Evolutionary conservation across 371 early-diverging fungal species (phyloP), one percentile per base, ranked within the genome.

Genomic region (Parasitella parasitica): DNA sequence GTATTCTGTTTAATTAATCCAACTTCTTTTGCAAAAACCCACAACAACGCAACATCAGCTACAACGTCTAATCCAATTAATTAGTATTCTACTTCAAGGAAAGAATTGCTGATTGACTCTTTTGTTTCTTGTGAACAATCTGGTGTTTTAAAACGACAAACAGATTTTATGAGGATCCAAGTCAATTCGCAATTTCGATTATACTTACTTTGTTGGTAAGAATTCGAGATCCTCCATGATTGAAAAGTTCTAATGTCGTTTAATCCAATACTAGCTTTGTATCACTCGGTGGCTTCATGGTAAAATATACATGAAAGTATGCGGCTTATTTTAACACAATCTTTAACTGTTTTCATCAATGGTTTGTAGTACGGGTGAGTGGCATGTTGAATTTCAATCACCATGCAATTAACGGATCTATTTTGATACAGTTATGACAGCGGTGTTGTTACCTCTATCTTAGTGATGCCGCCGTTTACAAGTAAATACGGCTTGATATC

Each of bases 211-310:
- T 70, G 74, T 43, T 60, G 71, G 74, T 70, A 61, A 64, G 18
- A n/a, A n/a, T n/a, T n/a, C n/a, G n/a, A n/a, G 15, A 39, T 4
- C 13, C 0, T 28, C 3, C 3, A 27, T 6, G 13, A 35, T 2
- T 50, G 3, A 22, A 50, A 1, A 32, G 6, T 32, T 11, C 6
- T 16, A 16, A 52, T 16, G 4, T 1, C 34, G 9, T 20, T 6
- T 32, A 32, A 34, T 11, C 32, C 34, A 12, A 48, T 60, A 12
- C 30, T 56, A 48, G 67, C 37, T 72, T 77, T 75, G 80, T 77
- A 18, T 71, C 80, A 35, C 66, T 80, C 36, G 80, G 80, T 57
- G 80, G 80, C 34, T 72, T 77, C 38, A 71, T 80, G 77, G 80
- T 77, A 73, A 63, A 54, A 18, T 11, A 16, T 4, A 55, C 5